A percentile compares a stretch with the other conserved stretches of the same genome.
Conservation (phyloP, 2,329 filamentous ascomycete genomes). For the Mycosphaerella sp. region DNA sequence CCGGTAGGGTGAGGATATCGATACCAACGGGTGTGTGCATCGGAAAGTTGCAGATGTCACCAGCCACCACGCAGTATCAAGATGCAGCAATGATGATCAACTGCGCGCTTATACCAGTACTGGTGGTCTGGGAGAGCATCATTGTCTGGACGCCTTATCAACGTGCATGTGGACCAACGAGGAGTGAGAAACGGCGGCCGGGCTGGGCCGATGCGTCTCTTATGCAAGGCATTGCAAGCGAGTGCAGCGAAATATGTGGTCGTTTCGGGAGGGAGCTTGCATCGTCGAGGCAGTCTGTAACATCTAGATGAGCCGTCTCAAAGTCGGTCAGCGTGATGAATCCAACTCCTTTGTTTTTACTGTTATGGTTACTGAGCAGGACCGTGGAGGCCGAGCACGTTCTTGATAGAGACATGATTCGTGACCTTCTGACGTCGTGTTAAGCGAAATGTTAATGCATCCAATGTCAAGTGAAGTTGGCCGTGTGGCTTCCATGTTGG, state of each 20-base stretch:
- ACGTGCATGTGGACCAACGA: conserved; percentile 4
- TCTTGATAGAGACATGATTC: neutral
- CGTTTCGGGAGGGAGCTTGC: neutral
- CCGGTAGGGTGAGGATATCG: neutral
- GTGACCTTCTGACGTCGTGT: neutral
- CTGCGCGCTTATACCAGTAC: neutral
- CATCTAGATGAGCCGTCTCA: neutral
- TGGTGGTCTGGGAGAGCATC: too few species aligned
- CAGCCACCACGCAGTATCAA: neutral
- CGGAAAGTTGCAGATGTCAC: conserved; percentile 12
- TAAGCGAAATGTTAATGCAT: neutral
- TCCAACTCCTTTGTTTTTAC: too few species aligned
- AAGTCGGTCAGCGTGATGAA: too few species aligned
- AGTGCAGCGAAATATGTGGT: neutral
- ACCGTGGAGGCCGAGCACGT: neutral
- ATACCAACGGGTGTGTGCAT: neutral
- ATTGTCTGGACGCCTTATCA: neutral
- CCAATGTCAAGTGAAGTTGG: neutral
- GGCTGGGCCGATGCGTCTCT: neutral
- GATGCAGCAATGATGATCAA: conserved; percentile 7
- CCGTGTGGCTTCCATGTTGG: neutral
- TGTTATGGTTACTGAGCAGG: too few species aligned
- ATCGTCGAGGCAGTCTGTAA: neutral
- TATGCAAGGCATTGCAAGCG: conserved; percentile 1
- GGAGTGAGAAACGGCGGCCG: neutral